Evolutionary conservation across 306 rosid species (phyloP).

Genomic region (Coriaria nepalensis): DNA sequence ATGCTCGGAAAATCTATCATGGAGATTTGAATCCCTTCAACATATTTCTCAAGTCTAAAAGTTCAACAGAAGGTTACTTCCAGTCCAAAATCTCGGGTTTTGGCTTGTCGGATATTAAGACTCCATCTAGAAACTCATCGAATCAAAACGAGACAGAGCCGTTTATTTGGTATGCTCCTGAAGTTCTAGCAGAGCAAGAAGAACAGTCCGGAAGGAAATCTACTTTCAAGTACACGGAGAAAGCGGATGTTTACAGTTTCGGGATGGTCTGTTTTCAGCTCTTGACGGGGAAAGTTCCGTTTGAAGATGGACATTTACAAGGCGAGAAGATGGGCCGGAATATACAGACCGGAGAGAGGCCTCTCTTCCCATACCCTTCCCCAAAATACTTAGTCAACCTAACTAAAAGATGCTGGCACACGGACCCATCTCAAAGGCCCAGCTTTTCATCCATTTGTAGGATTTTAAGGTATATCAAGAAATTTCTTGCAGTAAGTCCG

Average conservation of each 20-base stretch:
- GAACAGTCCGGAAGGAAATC: conserved; percentile 23
- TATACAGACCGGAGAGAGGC: conserved; percentile 78
- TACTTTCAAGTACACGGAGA: conserved; percentile 41
- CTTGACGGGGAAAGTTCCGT: conserved; percentile 81
- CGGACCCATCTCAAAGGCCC: conserved; percentile 61
- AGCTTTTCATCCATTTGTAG: conserved; percentile 81
- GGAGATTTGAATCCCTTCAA: conserved; percentile 67
- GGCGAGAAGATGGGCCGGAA: conserved; percentile 54
- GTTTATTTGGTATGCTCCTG: conserved; percentile 76
- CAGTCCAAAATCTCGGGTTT: conserved; percentile 72
- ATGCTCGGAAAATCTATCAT: conserved; percentile 54
- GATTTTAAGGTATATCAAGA: conserved; percentile 58
- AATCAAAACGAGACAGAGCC: conserved; percentile 25
- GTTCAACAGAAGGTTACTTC: conserved; percentile 52
- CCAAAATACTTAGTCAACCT: conserved; percentile 74
- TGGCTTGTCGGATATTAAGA: conserved; percentile 30
- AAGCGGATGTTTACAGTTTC: conserved; percentile 80
- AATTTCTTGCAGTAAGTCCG: conserved; percentile 54
- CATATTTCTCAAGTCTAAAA: conserved; percentile 46
- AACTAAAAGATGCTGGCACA: conserved; percentile 79
- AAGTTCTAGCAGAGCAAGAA: conserved; percentile 59
- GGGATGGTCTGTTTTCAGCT: conserved; percentile 85
- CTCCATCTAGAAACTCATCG: conserved; percentile 19
- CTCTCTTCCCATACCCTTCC: conserved; percentile 67
- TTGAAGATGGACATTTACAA: conserved; percentile 64